A percentile compares a stretch with the other conserved stretches of the same genome.
These are phyloP conservation scores for Ceratobasidium sp. DNA, from an alignment of 1,284 basidiomycete genomes.

Conservation along the genomic window DNA sequence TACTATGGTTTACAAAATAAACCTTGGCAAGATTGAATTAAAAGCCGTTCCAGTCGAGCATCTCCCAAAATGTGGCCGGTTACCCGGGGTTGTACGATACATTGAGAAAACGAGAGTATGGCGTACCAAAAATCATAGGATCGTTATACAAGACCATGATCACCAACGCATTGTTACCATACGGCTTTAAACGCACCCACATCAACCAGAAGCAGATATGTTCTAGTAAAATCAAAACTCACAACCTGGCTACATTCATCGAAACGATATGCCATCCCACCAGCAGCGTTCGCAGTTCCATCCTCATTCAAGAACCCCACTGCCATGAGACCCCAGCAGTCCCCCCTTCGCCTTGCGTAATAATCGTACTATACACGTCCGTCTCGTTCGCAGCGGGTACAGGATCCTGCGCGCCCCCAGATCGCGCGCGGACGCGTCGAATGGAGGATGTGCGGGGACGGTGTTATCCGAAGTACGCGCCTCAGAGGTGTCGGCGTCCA, in stretches of 20 bases:
- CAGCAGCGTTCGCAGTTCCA: conserved; percentile 61
- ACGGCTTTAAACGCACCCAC: conserved; percentile 66
- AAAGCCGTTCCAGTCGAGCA: too few species aligned
- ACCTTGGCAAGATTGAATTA: too few species aligned
- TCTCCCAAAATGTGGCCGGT: too few species aligned
- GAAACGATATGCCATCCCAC: conserved; percentile 66
- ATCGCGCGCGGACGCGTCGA: conserved; percentile 62
- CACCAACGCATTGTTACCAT: conserved; percentile 65
- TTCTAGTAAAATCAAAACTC: too few species aligned
- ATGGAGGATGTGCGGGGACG: conserved; percentile 62
- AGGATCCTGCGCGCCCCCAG: conserved; percentile 71
- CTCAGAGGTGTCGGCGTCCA: conserved; percentile 2
- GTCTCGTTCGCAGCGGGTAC: conserved; percentile 55
- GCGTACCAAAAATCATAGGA: conserved; percentile 63
- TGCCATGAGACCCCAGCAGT: conserved; percentile 72
- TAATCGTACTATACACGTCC: conserved; percentile 68
- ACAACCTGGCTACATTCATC: conserved; percentile 79
- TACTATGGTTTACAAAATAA: too few species aligned
- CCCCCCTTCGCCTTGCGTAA: conserved; percentile 63
- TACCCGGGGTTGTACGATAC: too few species aligned
- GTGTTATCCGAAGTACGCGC: conserved; percentile 28
- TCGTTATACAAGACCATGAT: conserved; percentile 75
- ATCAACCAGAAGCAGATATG: background rate
- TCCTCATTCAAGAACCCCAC: conserved; percentile 67
- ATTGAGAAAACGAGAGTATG: background rate